phyloP scores from a whole-genome alignment of 331 rosid species.

The Phaseolus coccineus region DNA sequence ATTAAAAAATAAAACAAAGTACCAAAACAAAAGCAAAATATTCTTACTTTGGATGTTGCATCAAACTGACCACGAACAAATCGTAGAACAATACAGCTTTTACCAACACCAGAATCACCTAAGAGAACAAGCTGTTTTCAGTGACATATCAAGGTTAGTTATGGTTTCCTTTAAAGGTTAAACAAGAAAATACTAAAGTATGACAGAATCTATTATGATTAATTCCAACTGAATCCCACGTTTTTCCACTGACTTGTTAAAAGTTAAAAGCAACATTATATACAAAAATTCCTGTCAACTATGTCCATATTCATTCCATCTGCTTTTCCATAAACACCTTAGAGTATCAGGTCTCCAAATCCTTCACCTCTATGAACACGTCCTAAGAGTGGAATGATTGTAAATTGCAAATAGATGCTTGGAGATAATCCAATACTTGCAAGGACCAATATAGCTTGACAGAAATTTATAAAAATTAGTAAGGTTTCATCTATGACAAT shows the following conservation, averaged over 20 bases:
- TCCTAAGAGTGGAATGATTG: background rate
- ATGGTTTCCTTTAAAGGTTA: slow-evolving; percentile 11
- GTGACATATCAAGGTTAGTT: slow-evolving; percentile 48
- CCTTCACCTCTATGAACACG: background rate
- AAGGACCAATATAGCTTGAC: background rate
- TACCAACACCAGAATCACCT: slow-evolving; percentile 99
- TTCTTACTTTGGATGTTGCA: slow-evolving; percentile 93
- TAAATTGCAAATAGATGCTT: background rate
- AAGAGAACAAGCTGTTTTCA: slow-evolving; percentile 86
- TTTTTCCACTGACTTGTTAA: slow-evolving; percentile 20
- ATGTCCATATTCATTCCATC: slow-evolving; percentile 14
- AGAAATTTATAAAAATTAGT: background rate
- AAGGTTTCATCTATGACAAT: slow-evolving; percentile 5
- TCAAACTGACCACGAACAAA: slow-evolving; percentile 99
- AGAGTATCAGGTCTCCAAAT: background rate
- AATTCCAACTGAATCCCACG: background rate
- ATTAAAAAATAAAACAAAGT: slow-evolving; percentile 7
- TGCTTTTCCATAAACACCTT: background rate
- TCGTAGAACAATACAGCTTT: slow-evolving; percentile 97
- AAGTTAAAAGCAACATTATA: slow-evolving; percentile 1
- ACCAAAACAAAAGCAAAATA: slow-evolving; percentile 34
- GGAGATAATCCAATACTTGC: slow-evolving; percentile 7
- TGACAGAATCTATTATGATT: slow-evolving; percentile 1
- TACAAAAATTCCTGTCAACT: background rate
- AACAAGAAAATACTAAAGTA: slow-evolving; percentile 34